These are phyloP conservation scores for Aspergillus nanangensis DNA, from an alignment of 495 filamentous ascomycete species.

Conservation along the genomic window DNA sequence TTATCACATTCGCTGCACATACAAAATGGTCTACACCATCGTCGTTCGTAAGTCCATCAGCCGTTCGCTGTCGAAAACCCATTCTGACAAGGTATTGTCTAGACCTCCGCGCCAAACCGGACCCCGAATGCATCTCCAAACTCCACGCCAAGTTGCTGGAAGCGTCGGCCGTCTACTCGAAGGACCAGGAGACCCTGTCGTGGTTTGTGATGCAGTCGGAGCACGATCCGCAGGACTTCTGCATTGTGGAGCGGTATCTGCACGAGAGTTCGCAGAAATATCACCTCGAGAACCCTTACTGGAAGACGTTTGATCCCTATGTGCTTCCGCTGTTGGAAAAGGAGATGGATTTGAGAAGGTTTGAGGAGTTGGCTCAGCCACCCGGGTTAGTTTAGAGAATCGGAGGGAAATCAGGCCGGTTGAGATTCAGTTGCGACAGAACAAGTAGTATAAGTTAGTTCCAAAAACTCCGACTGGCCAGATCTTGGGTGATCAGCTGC, in stretches of 20 bases:
- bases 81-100: neutral
- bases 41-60: constrained; percentile 41
- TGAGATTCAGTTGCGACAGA: too few relatives aligned
- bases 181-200: constrained; percentile 61
- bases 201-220: constrained; percentile 68
- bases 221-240: constrained; percentile 59
- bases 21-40: constrained; percentile 55
- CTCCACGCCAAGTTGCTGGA: constrained; percentile 64
- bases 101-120: constrained; percentile 61
- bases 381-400: neutral
- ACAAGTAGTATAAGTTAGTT: too few relatives aligned
- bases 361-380: constrained; percentile 44
- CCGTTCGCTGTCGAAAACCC: neutral
- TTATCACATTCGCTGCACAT: too few relatives aligned
- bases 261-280: constrained; percentile 56
- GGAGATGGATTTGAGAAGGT: constrained; percentile 59
- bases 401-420: too few relatives aligned
- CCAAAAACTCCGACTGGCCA: too few relatives aligned
- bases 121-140: constrained; percentile 54
- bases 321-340: constrained; percentile 59
- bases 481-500: too few relatives aligned
- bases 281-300: constrained; percentile 64
- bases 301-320: constrained; percentile 66
- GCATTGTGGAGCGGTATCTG: constrained; percentile 64
- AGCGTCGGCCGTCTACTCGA: constrained; percentile 57